These are phyloP conservation scores for Pseudogymnoascus sp. DNA, from an alignment of 2,329 filamentous ascomycete genomes.

Conservation along the genomic window DNA sequence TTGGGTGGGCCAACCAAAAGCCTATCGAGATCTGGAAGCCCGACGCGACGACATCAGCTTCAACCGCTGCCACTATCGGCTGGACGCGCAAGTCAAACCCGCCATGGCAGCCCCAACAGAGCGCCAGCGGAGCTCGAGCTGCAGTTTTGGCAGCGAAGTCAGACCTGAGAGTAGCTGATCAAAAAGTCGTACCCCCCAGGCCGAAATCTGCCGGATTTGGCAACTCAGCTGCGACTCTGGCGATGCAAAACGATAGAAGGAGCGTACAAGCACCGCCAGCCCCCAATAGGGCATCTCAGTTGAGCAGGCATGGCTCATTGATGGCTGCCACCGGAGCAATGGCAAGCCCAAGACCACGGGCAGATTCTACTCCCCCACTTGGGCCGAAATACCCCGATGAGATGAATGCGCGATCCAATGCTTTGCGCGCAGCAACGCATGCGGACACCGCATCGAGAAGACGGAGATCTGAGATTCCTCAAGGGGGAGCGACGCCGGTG, in stretches of 20 bases:
- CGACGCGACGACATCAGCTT: slow-evolving; percentile 50
- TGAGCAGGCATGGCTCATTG: slow-evolving; percentile 54
- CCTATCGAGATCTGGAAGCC: slow-evolving; percentile 59
- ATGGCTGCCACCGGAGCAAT: slow-evolving; percentile 73
- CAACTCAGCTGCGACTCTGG: slow-evolving; percentile 60
- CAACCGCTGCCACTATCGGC: slow-evolving; percentile 48
- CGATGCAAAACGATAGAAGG: slow-evolving; percentile 45
- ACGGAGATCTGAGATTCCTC: slow-evolving; percentile 41
- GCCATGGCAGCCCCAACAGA: slow-evolving; percentile 54
- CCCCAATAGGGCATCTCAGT: slow-evolving; percentile 12
- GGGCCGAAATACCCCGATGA: slow-evolving; percentile 45
- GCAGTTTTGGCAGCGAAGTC: slow-evolving; percentile 56
- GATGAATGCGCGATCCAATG: slow-evolving; percentile 54
- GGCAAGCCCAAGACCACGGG: slow-evolving; percentile 47
- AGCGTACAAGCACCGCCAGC: slow-evolving; percentile 31
- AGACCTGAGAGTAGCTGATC: slow-evolving; percentile 26
- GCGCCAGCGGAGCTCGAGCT: slow-evolving; percentile 62
- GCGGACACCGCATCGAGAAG: slow-evolving; percentile 48
- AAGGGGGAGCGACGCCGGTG: slow-evolving; percentile 57
- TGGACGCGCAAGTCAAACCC: slow-evolving; percentile 48
- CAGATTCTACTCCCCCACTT: slow-evolving; percentile 51
- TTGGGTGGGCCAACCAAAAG: slow-evolving; percentile 65
- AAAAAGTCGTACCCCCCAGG: neutral
- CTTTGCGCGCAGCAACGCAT: slow-evolving; percentile 62
- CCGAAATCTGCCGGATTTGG: slow-evolving; percentile 32